Evolutionary conservation across 1,139 yeast species (phyloP).

Genomic region (Meyerozyma smithsonii): DNA sequence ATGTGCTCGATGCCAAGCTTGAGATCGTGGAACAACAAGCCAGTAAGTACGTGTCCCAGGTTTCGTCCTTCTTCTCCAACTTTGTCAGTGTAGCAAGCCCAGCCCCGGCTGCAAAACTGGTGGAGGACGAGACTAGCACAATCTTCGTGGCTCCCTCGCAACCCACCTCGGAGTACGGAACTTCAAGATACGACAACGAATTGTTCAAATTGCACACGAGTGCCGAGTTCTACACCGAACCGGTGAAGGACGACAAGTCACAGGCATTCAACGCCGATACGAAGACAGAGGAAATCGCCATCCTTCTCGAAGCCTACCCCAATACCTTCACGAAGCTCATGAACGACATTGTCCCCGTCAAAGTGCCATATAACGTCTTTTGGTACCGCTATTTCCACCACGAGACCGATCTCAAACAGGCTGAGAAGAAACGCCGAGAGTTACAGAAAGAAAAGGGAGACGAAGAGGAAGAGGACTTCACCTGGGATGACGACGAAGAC

Average conservation of each 20-base stretch:
- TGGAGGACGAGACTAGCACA: conserved; percentile 16
- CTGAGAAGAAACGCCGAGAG: conserved; percentile 64
- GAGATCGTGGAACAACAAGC: conserved; percentile 66
- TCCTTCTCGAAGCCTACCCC: conserved; percentile 44
- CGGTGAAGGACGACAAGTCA: conserved; percentile 22
- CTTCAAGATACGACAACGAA: conserved; percentile 38
- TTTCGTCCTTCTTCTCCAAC: conserved; percentile 55
- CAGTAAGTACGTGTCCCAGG: conserved; percentile 50
- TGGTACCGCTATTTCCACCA: conserved; percentile 72
- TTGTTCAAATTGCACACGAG: conserved; percentile 38
- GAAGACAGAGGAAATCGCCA: conserved; percentile 51
- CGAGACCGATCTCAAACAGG: conserved; percentile 50
- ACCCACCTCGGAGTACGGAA: conserved; percentile 28
- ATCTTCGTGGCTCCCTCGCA: conserved; percentile 19
- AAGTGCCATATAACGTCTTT: conserved; percentile 55
- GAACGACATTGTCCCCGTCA: conserved; percentile 64
- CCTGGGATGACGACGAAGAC: conserved; percentile 30
- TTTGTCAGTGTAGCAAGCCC: conserved; percentile 36
- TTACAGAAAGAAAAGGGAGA: conserved; percentile 37
- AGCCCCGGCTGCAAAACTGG: conserved; percentile 9
- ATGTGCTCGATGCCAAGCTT: conserved; percentile 60
- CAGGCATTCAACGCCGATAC: conserved; percentile 40
- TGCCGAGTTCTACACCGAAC: conserved; percentile 16
- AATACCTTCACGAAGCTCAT: conserved; percentile 50
- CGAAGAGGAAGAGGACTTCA: conserved; percentile 4